Evolutionary conservation across 495 filamentous ascomycete genomes (phyloP).

Genomic region (Neurospora discreta): DNA sequence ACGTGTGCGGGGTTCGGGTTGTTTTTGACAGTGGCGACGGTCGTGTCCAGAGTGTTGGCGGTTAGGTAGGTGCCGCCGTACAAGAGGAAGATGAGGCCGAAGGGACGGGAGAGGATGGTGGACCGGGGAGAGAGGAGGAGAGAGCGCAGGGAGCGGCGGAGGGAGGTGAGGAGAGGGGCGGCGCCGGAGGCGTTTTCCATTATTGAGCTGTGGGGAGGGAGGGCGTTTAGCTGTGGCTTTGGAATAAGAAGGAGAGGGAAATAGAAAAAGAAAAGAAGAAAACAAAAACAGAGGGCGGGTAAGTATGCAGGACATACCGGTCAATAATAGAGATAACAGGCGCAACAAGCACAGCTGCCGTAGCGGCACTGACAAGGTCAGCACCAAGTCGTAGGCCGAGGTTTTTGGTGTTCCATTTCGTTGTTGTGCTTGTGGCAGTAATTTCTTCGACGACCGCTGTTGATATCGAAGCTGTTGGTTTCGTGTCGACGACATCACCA

Average conservation of each 20-base stretch:
- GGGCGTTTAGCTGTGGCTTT: neutral
- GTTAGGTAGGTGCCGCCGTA: conserved; percentile 89
- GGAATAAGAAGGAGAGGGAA: too few relatives aligned
- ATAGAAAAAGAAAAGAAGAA: too few relatives aligned
- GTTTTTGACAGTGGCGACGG: conserved; percentile 52
- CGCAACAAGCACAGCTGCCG: conserved; percentile 72
- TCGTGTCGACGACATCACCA: neutral
- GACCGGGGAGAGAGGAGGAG: conserved; percentile 57
- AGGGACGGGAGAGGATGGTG: conserved; percentile 70
- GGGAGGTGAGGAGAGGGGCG: conserved; percentile 54
- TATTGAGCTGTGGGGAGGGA: conserved; percentile 52
- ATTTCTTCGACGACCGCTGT: neutral
- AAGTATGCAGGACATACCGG: conserved; percentile 48
- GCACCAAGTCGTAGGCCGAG: conserved; percentile 55
- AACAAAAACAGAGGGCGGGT: too few relatives aligned
- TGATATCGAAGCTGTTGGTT: neutral
- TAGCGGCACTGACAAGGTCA: conserved; percentile 63
- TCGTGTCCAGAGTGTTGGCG: conserved; percentile 80
- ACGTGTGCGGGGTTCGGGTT: conserved; percentile 39
- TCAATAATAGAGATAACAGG: conserved; percentile 88
- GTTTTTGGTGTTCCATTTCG: conserved; percentile 67
- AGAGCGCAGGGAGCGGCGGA: conserved; percentile 49
- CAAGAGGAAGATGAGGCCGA: conserved; percentile 74
- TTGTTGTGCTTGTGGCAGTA: neutral
- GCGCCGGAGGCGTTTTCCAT: conserved; percentile 91